Evolutionary conservation across 495 filamentous ascomycete genomes (phyloP).

Genomic region (Neurospora tetraspora): DNA sequence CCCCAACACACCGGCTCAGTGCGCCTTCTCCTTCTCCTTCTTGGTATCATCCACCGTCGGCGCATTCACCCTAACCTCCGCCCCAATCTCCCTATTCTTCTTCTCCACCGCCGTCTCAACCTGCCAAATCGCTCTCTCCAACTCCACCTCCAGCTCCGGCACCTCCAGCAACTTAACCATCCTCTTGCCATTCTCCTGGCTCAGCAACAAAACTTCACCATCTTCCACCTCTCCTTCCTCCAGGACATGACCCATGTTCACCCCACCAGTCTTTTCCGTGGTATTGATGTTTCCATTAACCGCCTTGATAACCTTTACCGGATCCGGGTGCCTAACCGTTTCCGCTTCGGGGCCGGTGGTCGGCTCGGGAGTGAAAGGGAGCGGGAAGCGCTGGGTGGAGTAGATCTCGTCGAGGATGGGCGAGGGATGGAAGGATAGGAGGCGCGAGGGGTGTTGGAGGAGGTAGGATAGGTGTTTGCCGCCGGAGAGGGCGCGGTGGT

Average conservation of each 20-base stretch:
- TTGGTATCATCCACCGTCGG: slow-evolving; percentile 9
- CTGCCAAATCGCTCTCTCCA: slow-evolving; percentile 83
- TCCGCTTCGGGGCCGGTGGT: slow-evolving; percentile 11
- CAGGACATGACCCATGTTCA: background rate
- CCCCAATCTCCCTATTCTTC: slow-evolving; percentile 28
- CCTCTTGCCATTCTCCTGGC: slow-evolving; percentile 48
- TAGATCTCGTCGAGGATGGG: slow-evolving; percentile 65
- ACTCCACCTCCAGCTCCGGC: slow-evolving; percentile 76
- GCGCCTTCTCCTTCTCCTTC: slow-evolving; percentile 15
- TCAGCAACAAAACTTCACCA: slow-evolving; percentile 49
- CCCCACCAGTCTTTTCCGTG: background rate
- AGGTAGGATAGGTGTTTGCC: slow-evolving; percentile 80
- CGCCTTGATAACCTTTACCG: slow-evolving; percentile 4
- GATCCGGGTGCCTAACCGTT: slow-evolving; percentile 17
- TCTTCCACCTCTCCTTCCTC: slow-evolving; percentile 8
- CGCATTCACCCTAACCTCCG: background rate
- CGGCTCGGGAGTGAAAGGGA: slow-evolving; percentile 18
- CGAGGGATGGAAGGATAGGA: slow-evolving; percentile 54
- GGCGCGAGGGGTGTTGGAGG: slow-evolving; percentile 45
- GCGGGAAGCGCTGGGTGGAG: slow-evolving; percentile 24
- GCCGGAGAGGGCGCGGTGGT: slow-evolving; percentile 66
- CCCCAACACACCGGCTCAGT: slow-evolving; percentile 3
- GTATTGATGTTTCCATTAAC: slow-evolving; percentile 10
- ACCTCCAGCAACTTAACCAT: slow-evolving; percentile 65
- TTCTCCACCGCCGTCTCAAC: slow-evolving; percentile 58